A percentile compares a stretch with the other conserved stretches of the same genome.
Evolutionary conservation across 306 rosid genomes (phyloP).

Genomic region (Glycine soja): DNA sequence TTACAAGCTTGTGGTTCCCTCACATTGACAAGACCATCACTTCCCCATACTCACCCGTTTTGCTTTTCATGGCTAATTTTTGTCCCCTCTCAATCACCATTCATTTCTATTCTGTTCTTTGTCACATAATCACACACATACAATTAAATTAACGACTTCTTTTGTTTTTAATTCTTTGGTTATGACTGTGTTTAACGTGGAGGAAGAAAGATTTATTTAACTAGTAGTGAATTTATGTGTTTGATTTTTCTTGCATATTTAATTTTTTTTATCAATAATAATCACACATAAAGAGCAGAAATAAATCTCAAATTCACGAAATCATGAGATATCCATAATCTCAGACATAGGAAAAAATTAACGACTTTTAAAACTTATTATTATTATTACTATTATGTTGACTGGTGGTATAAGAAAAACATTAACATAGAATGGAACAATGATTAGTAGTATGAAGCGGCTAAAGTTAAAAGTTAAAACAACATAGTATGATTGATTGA

Average conservation of each 20-base stretch:
- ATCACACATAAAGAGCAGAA: too few relatives aligned
- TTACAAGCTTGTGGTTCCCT: neutral
- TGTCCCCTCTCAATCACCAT: slow-evolving; percentile 15
- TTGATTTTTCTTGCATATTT: too few relatives aligned
- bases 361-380: slow-evolving; percentile 13
- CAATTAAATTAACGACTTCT: neutral
- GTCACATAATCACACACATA: neutral
- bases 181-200: too few relatives aligned
- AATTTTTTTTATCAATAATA: too few relatives aligned
- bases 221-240: too few relatives aligned
- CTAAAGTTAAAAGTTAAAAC: neutral
- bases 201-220: too few relatives aligned
- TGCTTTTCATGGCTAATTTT: slow-evolving; percentile 29
- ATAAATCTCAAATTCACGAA: too few relatives aligned
- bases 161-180: too few relatives aligned
- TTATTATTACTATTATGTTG: slow-evolving; percentile 7
- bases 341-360: neutral
- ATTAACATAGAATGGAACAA: too few relatives aligned
- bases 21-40: slow-evolving; percentile 36
- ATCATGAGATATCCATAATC: too few relatives aligned
- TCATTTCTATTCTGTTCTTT: neutral
- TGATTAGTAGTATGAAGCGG: neutral
- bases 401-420: neutral
- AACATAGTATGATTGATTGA: neutral
- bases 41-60: slow-evolving; percentile 35